Conservation (phyloP, 164 flowering plant genomes). For the Stephania cephalantha region DNA sequence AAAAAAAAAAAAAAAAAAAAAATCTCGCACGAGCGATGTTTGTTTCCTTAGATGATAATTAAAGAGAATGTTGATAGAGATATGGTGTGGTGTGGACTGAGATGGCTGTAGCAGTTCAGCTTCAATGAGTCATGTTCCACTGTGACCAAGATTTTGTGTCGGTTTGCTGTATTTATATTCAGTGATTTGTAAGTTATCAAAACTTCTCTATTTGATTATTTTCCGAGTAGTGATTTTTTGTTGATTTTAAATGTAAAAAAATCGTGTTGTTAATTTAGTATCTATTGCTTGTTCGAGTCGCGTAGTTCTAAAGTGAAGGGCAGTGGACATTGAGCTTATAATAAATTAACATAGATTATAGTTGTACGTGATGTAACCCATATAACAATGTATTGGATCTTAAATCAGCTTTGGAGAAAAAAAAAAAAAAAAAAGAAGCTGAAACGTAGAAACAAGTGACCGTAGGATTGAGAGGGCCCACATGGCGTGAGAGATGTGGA, state of each 20-base stretch:
- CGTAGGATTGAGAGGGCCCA: neutral
- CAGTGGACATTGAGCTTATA: no score
- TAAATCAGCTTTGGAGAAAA: no score
- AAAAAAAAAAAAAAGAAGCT: no score
- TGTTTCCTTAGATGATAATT: neutral
- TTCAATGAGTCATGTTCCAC: neutral
- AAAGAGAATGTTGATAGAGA: neutral
- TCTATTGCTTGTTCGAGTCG: neutral
- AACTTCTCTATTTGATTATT: no score
- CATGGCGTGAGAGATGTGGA: neutral
- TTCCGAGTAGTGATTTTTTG: no score
- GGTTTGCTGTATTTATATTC: neutral
- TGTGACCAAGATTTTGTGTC: neutral
- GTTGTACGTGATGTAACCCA: no score
- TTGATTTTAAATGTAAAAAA: neutral
- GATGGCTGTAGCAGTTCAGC: constrained; percentile 2
- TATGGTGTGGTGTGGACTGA: neutral
- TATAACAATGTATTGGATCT: no score
- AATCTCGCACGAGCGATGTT: neutral
- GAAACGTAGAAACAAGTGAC: no score
- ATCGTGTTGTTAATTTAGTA: neutral
- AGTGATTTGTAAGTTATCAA: neutral
- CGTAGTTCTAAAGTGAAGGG: no score
- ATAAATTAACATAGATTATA: no score
- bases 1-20: neutral